A percentile compares a stretch with the other conserved stretches of the same genome.
Evolutionary conservation across 2,329 filamentous ascomycete species (phyloP).

Genomic region (Ciborinia camelliae): DNA sequence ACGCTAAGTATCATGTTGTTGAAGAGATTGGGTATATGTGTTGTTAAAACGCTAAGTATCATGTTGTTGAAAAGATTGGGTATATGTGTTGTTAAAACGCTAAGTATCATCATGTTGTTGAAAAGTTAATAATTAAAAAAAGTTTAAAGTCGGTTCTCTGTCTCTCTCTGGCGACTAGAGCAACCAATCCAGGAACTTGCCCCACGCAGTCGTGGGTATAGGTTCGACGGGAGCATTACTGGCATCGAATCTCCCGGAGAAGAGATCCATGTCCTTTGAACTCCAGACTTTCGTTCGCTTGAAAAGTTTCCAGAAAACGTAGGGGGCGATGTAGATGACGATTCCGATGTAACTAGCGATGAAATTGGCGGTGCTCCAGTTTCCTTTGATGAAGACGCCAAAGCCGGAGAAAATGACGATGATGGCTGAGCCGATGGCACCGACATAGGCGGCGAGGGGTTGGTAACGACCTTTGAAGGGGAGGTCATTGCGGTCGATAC

Average conservation of each 20-base stretch:
- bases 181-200: constrained; percentile 12
- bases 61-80: too few relatives aligned
- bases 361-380: constrained; percentile 57
- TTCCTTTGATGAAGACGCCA: constrained; percentile 55
- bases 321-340: constrained; percentile 43
- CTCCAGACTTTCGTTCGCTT: constrained; percentile 47
- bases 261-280: constrained; percentile 35
- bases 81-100: constrained; percentile 5
- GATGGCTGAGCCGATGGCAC: constrained; percentile 35
- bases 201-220: constrained; percentile 8
- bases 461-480: constrained; percentile 55
- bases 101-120: constrained; percentile 5
- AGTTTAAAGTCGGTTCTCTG: background rate
- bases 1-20: too few relatives aligned
- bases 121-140: constrained; percentile 1
- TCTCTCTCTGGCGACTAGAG: background rate
- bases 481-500: constrained; percentile 48
- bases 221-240: constrained; percentile 4
- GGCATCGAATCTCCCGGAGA: constrained; percentile 2
- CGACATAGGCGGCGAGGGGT: constrained; percentile 51
- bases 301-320: constrained; percentile 52
- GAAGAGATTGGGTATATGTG: too few relatives aligned
- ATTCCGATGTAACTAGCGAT: constrained; percentile 59
- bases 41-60: too few relatives aligned
- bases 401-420: constrained; percentile 71